A percentile compares a stretch with the other conserved stretches of the same genome.
Evolutionary conservation across 345 rosid species (phyloP).

Genomic region (Sisymbrium irio): DNA sequence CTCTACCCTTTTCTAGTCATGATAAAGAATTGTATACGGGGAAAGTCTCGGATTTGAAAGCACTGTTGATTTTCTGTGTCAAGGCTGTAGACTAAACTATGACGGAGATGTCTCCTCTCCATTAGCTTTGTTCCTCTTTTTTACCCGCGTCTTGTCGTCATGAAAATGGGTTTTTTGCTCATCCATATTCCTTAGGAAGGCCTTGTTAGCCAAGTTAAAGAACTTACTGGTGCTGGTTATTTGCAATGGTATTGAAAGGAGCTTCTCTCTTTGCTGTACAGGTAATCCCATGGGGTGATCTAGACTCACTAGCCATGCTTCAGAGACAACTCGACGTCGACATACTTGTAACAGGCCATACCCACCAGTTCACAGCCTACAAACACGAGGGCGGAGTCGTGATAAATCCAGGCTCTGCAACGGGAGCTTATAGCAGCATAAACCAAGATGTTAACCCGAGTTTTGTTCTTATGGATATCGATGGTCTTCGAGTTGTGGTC

Average conservation of each 20-base stretch:
- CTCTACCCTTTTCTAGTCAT: not conserved
- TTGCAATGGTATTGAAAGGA: not conserved
- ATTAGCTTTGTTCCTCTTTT: not conserved
- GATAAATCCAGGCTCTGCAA: slow-evolving; percentile 94
- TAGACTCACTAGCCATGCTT: slow-evolving; percentile 91
- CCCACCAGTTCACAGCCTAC: slow-evolving; percentile 96
- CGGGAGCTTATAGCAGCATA: slow-evolving; percentile 87
- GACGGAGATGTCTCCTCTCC: not conserved
- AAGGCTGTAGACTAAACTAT: not conserved
- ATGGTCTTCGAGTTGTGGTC: slow-evolving; percentile 86
- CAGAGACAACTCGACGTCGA: slow-evolving; percentile 95
- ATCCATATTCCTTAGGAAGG: not conserved
- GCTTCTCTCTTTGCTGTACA: slow-evolving; percentile 25
- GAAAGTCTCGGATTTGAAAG: not conserved
- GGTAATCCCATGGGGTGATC: slow-evolving; percentile 98
- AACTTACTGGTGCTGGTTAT: not conserved
- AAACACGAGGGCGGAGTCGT: slow-evolving; percentile 97
- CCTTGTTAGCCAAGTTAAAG: not conserved
- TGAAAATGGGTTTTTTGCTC: not conserved
- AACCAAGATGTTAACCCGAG: slow-evolving; percentile 88
- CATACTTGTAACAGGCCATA: slow-evolving; percentile 92
- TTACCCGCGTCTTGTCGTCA: not conserved
- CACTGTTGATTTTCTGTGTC: not conserved
- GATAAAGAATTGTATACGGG: not conserved
- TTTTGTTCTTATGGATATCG: slow-evolving; percentile 96